Base-by-base conservation (phyloP, 83 land plant species). In the Picea mariana region DNA sequence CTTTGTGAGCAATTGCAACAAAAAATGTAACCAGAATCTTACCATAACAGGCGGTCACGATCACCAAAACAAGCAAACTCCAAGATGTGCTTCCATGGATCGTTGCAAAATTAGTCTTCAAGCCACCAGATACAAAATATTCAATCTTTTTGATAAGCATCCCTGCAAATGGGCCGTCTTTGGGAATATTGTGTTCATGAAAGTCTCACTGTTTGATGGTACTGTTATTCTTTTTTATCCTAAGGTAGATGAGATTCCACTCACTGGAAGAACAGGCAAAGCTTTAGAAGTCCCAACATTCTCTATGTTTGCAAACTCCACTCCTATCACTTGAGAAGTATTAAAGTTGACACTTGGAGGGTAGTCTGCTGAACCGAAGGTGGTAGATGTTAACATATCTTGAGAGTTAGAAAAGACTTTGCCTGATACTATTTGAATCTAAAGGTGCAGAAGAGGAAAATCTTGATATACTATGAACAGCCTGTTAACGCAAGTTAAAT, bases 401-500 rank as follows among this genome's bases (percentile, higher is more conserved):
- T 72, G 87, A 44, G 82, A 52, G 77, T 84, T 88, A 76, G 88
- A 79, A n/a, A 59, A 66, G 60, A 75, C 75, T 44, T 38, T 60
- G 11, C 84, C 78, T 78, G 92, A 83, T 47, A 62, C 73, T 31
- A 52, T 26, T 61, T 20, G 66, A 78, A 83, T 83, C 79, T 68
- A n/a, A 60, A 60, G 90, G 76, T 52, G 87, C 11, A 47, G 80
- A 67, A 73, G 81, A 69, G 79, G 80, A 73, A 83, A 89, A 87
- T 84, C 96, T 89, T 72, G 96, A 91, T 76, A 84, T 77, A 72
- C 72, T 81, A 80, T 71, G 83, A 47, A 84, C 69, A 77, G 82
- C 63, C 73, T 87, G 89, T 21, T 85, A 88, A 40, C 82, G 83
- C 52, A 83, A 82, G 21, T 82, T 40, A n/a, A 78, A 81, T 63